These are phyloP conservation scores for Anthostomella pinea DNA, from an alignment of 2,329 filamentous ascomycete species.

Conservation along the genomic window DNA sequence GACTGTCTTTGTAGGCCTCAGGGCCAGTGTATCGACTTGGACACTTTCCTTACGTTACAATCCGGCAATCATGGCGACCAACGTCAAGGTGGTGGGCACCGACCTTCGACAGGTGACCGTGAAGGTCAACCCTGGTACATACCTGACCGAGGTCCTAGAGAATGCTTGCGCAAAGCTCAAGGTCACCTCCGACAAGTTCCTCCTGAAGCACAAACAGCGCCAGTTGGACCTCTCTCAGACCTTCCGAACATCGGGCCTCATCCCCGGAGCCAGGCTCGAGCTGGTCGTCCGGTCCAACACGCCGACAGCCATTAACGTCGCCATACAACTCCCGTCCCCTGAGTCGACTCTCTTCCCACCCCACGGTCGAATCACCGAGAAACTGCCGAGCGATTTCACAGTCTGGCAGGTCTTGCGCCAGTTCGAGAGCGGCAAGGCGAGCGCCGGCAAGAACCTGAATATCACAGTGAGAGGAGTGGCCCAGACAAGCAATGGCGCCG, in stretches of 20 bases:
- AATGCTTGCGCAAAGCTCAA: constrained; percentile 85
- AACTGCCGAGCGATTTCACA: constrained; percentile 83
- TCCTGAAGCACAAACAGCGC: constrained; percentile 87
- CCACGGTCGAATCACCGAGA: constrained; percentile 71
- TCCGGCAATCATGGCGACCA: constrained; percentile 65
- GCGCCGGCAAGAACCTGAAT: constrained; percentile 62
- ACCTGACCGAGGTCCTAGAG: constrained; percentile 79
- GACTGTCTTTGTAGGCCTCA: neutral
- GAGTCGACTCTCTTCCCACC: constrained; percentile 60
- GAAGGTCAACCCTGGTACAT: constrained; percentile 78
- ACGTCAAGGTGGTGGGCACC: constrained; percentile 83
- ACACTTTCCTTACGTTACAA: neutral
- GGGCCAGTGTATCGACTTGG: neutral
- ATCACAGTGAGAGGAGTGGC: constrained; percentile 82
- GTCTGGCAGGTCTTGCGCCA: constrained; percentile 88
- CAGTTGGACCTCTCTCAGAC: constrained; percentile 80
- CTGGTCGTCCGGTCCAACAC: constrained; percentile 85
- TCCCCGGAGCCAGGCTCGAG: constrained; percentile 85
- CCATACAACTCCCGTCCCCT: constrained; percentile 76
- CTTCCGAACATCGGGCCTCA: constrained; percentile 78
- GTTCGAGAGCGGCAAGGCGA: constrained; percentile 76
- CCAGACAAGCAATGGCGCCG: constrained; percentile 50
- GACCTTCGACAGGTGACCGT: constrained; percentile 74
- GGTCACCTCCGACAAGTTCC: constrained; percentile 68
- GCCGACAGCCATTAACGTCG: constrained; percentile 80